A percentile compares a stretch with the other conserved stretches of the same genome.
These are phyloP conservation scores for Hymenoscyphus salicellus DNA, from an alignment of 2,329 filamentous ascomycete species.

Conservation along the genomic window DNA sequence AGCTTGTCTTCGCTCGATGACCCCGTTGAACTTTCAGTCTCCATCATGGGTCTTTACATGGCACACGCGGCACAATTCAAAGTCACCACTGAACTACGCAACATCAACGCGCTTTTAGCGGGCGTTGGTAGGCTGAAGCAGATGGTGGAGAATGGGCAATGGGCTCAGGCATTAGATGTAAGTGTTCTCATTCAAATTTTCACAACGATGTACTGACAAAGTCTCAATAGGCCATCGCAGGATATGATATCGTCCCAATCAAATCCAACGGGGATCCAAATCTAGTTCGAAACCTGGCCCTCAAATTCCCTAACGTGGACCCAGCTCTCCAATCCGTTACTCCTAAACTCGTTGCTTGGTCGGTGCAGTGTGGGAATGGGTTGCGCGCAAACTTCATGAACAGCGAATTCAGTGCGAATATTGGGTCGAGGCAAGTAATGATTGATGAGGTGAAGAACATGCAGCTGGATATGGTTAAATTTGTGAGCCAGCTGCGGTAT, in stretches of 20 bases:
- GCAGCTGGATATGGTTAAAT: constrained; percentile 87
- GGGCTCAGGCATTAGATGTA: constrained; percentile 63
- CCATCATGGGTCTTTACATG: constrained; percentile 59
- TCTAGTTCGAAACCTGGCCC: constrained; percentile 74
- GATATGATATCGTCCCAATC: constrained; percentile 76
- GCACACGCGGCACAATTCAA: not conserved
- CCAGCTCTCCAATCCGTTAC: constrained; percentile 84
- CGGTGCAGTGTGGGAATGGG: constrained; percentile 77
- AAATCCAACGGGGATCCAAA: constrained; percentile 71
- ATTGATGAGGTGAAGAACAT: constrained; percentile 72
- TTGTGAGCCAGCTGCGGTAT: constrained; percentile 89
- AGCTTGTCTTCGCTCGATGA: constrained; percentile 68
- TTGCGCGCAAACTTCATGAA: constrained; percentile 69
- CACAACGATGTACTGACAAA: constrained; percentile 21
- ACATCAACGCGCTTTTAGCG: constrained; percentile 47
- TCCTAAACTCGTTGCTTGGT: constrained; percentile 90
- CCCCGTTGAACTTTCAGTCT: constrained; percentile 59
- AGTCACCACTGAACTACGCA: constrained; percentile 53
- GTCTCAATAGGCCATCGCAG: constrained; percentile 61
- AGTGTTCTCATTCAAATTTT: constrained; percentile 38
- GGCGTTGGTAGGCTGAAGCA: not conserved
- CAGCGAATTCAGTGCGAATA: constrained; percentile 72
- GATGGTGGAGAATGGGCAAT: constrained; percentile 55
- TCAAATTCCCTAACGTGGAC: constrained; percentile 74
- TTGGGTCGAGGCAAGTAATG: constrained; percentile 60